These are phyloP conservation scores for Sphaerobolus stellatus DNA, from an alignment of 1,284 basidiomycete genomes.

Conservation along the genomic window DNA sequence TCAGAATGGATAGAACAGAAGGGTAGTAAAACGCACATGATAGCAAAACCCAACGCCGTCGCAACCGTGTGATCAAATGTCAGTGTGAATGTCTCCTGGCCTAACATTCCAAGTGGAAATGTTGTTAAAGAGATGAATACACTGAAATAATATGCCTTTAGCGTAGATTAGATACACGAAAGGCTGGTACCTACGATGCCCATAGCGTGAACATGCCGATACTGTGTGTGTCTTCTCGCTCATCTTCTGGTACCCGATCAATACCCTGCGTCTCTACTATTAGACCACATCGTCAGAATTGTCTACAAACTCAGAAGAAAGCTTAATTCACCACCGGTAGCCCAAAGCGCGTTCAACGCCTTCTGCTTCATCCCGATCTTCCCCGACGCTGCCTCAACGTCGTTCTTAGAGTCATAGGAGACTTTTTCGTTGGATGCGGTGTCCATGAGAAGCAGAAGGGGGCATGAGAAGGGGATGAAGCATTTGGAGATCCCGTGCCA, in stretches of 20 bases:
- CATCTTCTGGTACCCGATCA: slow-evolving; percentile 49
- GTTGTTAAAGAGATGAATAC: slow-evolving; percentile 43
- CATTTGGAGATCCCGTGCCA: too few relatives aligned
- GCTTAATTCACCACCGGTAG: too few relatives aligned
- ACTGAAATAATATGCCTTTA: neutral
- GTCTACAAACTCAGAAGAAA: too few relatives aligned
- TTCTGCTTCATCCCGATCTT: too few relatives aligned
- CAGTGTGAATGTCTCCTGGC: slow-evolving; percentile 49
- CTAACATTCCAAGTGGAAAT: slow-evolving; percentile 59
- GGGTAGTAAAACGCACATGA: slow-evolving; percentile 4
- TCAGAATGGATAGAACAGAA: neutral
- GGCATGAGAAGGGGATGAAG: too few relatives aligned
- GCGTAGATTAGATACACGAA: neutral
- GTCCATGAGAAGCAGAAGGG: too few relatives aligned
- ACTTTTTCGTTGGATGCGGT: too few relatives aligned
- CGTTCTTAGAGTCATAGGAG: too few relatives aligned
- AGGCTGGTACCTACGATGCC: slow-evolving; percentile 26
- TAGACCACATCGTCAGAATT: too few relatives aligned
- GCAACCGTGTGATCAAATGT: slow-evolving; percentile 37
- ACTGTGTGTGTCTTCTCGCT: slow-evolving; percentile 44
- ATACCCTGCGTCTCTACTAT: slow-evolving; percentile 52
- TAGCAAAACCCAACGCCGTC: slow-evolving; percentile 3
- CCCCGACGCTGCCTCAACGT: too few relatives aligned
- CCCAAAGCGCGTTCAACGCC: too few relatives aligned
- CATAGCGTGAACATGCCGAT: slow-evolving; percentile 49